phyloP scores from a whole-genome alignment of 495 filamentous ascomycete genomes.

The Hypoxylon fragiforme region DNA sequence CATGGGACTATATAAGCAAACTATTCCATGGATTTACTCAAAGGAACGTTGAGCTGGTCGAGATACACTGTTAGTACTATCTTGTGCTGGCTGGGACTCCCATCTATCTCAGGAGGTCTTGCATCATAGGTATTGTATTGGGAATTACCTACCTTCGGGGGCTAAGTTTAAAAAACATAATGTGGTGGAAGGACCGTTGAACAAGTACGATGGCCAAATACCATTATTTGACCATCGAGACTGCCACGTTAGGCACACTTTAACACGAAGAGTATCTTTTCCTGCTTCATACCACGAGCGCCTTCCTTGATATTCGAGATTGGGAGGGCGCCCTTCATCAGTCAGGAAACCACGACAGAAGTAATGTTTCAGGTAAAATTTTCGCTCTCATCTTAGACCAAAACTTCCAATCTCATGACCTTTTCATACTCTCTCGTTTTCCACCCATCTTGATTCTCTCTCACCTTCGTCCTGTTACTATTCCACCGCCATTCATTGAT shows the following conservation, averaged over 20 bases:
- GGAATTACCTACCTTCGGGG: no score
- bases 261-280: conserved; percentile 18
- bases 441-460: conserved; percentile 1
- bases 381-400: no score
- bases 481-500: conserved; percentile 29
- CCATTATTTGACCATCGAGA: conserved; percentile 1
- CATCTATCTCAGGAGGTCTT: no score
- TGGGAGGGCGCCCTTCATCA: background rate
- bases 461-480: conserved; percentile 19
- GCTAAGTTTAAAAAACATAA: no score
- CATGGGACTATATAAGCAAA: no score
- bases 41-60: no score
- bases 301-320: conserved; percentile 2
- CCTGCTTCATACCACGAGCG: background rate
- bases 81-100: no score
- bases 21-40: no score
- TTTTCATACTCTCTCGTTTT: background rate
- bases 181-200: background rate
- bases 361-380: conserved; percentile 14
- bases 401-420: no score
- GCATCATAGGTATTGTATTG: no score
- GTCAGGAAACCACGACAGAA: conserved; percentile 17
- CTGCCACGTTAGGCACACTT: conserved; percentile 6
- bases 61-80: no score
- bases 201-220: background rate